Evolutionary conservation across 2,329 filamentous ascomycete genomes (phyloP).

Genomic region (Aspergillus sp.): DNA sequence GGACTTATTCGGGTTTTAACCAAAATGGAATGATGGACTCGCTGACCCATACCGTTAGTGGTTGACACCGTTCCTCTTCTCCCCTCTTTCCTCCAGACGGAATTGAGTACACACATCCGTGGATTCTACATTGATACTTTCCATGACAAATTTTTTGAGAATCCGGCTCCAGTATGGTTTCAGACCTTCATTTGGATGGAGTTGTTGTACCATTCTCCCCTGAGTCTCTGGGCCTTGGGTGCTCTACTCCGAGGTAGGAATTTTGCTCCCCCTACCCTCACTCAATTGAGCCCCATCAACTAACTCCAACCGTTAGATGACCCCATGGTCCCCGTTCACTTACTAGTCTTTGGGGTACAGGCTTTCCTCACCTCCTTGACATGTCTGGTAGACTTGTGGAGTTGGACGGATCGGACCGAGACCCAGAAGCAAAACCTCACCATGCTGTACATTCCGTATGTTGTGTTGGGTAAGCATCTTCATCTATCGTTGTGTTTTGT

Average conservation of each 20-base stretch:
- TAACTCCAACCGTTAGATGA: slow-evolving; percentile 39
- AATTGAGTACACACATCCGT: slow-evolving; percentile 47
- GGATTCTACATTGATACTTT: slow-evolving; percentile 58
- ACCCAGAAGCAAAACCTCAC: slow-evolving; percentile 47
- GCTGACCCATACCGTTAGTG: slow-evolving; percentile 32
- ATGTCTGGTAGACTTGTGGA: slow-evolving; percentile 58
- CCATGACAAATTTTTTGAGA: slow-evolving; percentile 59
- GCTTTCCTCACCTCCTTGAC: slow-evolving; percentile 59
- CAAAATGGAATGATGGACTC: no score
- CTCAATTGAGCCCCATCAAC: no score
- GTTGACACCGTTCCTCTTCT: slow-evolving; percentile 60
- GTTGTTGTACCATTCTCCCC: slow-evolving; percentile 55
- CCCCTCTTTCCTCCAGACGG: slow-evolving; percentile 46
- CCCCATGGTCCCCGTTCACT: slow-evolving; percentile 53
- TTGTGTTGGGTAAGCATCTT: slow-evolving; percentile 47
- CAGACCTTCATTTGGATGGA: slow-evolving; percentile 55
- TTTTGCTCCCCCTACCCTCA: background rate
- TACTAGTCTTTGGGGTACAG: slow-evolving; percentile 57
- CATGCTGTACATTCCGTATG: slow-evolving; percentile 54
- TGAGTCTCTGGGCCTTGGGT: slow-evolving; percentile 57
- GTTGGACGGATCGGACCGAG: slow-evolving; percentile 47
- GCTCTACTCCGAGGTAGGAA: slow-evolving; percentile 47
- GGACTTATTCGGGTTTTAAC: background rate
- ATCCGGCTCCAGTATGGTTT: slow-evolving; percentile 55
- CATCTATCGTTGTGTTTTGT: background rate